phyloP scores from a whole-genome alignment of 2,329 filamentous ascomycete species.

The Cadophora luteo-olivacea region DNA sequence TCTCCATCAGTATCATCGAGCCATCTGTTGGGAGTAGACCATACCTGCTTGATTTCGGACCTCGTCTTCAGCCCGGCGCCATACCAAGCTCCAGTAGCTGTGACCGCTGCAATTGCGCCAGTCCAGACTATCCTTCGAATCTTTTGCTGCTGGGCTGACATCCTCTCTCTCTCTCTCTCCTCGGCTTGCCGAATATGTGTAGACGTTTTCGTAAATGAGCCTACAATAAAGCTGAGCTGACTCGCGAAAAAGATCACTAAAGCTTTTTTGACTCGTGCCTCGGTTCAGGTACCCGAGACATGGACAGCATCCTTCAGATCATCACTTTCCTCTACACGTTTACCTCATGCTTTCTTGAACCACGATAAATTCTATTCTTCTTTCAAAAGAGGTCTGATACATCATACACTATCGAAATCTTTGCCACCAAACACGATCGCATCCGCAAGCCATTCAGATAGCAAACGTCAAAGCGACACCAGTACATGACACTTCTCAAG shows the following conservation, averaged over 20 bases:
- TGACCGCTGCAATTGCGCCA: slow-evolving; percentile 61
- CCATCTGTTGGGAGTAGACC: slow-evolving; percentile 8
- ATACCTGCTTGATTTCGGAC: slow-evolving; percentile 58
- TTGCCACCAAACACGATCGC: not conserved
- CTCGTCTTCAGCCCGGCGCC: slow-evolving; percentile 64
- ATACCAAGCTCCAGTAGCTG: slow-evolving; percentile 63
- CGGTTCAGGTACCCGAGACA: not conserved
- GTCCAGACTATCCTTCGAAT: slow-evolving; percentile 60
- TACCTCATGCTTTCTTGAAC: no score
- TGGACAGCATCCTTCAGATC: not conserved
- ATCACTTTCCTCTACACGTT: not conserved
- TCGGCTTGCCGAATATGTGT: not conserved
- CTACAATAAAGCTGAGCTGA: not conserved
- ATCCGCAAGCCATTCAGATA: not conserved
- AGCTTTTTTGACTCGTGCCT: not conserved
- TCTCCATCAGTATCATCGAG: not conserved
- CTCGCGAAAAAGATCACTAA: not conserved
- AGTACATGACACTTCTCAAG: no score
- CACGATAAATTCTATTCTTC: not conserved
- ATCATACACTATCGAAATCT: not conserved
- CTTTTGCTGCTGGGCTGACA: slow-evolving; percentile 41
- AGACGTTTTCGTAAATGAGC: not conserved
- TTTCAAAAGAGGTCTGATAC: not conserved
- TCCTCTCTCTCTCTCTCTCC: not conserved
- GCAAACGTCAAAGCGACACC: not conserved